Evolutionary conservation across 75 land plant genomes (phyloP).

Genomic region (Cunninghamia lanceolata): DNA sequence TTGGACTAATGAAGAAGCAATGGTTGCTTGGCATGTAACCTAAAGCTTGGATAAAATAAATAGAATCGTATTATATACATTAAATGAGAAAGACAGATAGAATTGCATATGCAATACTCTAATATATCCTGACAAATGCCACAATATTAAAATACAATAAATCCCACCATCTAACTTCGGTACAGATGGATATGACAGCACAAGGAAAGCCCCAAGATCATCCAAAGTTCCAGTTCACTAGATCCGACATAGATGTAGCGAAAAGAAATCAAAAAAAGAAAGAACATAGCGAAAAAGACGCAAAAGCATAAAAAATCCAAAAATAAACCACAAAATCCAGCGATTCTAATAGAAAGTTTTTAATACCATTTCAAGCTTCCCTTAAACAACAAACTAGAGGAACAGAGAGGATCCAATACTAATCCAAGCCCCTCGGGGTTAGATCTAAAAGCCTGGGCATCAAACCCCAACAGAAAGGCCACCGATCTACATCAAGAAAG

Average conservation of each 20-base stretch:
- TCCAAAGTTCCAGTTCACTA: background rate
- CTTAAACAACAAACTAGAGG: background rate
- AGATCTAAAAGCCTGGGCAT: background rate
- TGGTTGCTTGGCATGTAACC: background rate
- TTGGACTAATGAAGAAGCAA: background rate
- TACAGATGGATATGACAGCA: background rate
- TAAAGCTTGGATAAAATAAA: background rate
- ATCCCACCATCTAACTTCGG: background rate
- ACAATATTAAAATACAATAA: too few species aligned
- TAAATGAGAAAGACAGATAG: background rate
- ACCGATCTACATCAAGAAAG: background rate
- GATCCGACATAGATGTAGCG: background rate
- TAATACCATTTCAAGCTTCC: background rate
- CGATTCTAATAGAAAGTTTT: background rate
- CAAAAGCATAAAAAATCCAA: background rate
- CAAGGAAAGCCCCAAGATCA: background rate
- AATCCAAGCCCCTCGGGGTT: background rate
- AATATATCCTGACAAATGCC: background rate
- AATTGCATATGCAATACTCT: background rate
- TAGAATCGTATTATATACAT: too few species aligned
- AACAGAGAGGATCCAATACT: background rate
- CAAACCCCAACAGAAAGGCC: background rate
- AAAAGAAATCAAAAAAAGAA: background rate
- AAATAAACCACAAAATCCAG: background rate
- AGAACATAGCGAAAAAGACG: background rate